These are phyloP conservation scores for Balansia obtecta DNA, from an alignment of 2,329 filamentous ascomycete genomes.

Conservation along the genomic window DNA sequence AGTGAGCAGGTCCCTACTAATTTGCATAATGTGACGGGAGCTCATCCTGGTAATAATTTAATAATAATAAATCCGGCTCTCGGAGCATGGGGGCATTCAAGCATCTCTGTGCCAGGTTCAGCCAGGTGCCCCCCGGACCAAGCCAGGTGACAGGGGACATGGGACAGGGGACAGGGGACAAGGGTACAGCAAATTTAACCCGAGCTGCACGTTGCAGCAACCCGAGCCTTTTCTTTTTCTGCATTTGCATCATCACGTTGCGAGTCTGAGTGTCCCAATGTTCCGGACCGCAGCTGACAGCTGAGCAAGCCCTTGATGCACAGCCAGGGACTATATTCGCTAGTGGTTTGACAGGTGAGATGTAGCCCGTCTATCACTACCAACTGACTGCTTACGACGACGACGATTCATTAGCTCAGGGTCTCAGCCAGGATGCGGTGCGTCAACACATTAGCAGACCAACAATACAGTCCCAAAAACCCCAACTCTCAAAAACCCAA, in stretches of 20 bases:
- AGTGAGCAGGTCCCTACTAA: not conserved
- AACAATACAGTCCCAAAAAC: too few species aligned
- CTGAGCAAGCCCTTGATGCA: not conserved
- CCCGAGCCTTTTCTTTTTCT: not conserved
- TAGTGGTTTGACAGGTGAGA: not conserved
- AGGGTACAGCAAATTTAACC: not conserved
- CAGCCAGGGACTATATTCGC: not conserved
- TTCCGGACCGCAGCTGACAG: too few species aligned
- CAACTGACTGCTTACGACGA: too few species aligned
- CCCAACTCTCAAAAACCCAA: too few species aligned
- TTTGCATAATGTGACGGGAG: not conserved
- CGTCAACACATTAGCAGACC: too few species aligned
- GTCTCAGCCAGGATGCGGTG: too few species aligned
- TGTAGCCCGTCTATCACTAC: too few species aligned
- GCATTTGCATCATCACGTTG: not conserved
- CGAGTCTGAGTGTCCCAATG: too few species aligned
- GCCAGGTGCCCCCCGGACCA: conserved; percentile 2
- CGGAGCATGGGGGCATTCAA: not conserved
- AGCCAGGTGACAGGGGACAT: conserved; percentile 1
- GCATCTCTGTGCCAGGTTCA: not conserved
- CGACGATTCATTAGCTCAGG: too few species aligned
- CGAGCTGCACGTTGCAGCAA: not conserved
- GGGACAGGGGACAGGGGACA: not conserved
- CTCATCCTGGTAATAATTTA: not conserved
- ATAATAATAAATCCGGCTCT: not conserved